Evolutionary conservation across 164 flowering plant genomes (phyloP).

Genomic region (Vitis rotundifolia): DNA sequence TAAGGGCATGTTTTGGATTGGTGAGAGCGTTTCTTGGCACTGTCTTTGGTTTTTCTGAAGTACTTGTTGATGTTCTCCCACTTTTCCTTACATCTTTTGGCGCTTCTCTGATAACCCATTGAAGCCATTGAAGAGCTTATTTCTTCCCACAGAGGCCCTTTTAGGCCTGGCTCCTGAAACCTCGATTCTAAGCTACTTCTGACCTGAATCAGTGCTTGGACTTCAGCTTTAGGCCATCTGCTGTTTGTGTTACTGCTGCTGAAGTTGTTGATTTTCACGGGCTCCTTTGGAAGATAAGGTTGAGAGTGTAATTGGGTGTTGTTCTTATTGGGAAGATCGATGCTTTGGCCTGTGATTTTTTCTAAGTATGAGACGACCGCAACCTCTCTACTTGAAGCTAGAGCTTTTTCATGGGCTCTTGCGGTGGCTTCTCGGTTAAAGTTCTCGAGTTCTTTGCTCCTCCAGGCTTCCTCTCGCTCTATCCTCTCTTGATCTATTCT

Average conservation of each 20-base stretch:
- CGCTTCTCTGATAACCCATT: constrained; percentile 27
- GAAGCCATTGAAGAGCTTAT: constrained; percentile 19
- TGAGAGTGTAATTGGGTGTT: not conserved
- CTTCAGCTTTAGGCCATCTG: constrained; percentile 27
- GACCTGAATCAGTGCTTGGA: constrained; percentile 20
- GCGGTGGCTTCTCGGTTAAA: constrained; percentile 21
- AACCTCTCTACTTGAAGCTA: constrained; percentile 28
- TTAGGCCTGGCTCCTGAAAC: constrained; percentile 21
- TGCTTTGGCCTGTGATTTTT: constrained; percentile 31
- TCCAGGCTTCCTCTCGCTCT: constrained; percentile 30
- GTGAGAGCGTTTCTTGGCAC: constrained; percentile 13
- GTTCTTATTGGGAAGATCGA: constrained; percentile 13
- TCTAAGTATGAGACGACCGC: constrained; percentile 30
- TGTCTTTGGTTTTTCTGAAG: constrained; percentile 23
- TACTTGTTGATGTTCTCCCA: constrained; percentile 37
- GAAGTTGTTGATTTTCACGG: not conserved
- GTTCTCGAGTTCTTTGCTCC: constrained; percentile 18
- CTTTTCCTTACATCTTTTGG: constrained; percentile 29
- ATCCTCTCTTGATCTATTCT: constrained; percentile 29
- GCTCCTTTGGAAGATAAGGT: not conserved
- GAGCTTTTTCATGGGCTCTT: constrained; percentile 25
- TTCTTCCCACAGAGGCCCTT: constrained; percentile 27
- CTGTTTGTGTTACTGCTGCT: not conserved
- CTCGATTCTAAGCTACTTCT: constrained; percentile 15
- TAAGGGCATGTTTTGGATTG: constrained; percentile 19